A percentile compares a stretch with the other conserved stretches of the same genome.
These are phyloP conservation scores for Leccinellum albellum DNA, from an alignment of 768 basidiomycete genomes.

Conservation along the genomic window DNA sequence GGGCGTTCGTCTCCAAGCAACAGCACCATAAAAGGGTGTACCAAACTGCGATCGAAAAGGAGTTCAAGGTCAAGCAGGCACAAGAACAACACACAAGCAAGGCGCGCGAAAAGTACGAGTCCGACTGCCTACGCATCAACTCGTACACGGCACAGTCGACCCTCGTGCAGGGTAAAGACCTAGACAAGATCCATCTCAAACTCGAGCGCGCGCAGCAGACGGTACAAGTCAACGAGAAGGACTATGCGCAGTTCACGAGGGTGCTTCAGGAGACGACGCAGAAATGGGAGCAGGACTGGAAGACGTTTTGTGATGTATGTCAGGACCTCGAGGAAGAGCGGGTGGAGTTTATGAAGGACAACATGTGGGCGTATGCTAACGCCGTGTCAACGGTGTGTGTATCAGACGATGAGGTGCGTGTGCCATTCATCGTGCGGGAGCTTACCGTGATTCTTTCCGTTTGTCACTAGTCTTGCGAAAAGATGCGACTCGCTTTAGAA, in stretches of 20 bases:
- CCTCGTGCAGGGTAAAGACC: conserved; percentile 87
- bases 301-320: conserved; percentile 86
- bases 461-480: conserved; percentile 77
- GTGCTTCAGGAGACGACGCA: conserved; percentile 72
- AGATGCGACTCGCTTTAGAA: conserved; percentile 80
- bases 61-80: conserved; percentile 83
- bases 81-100: conserved; percentile 85
- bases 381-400: conserved; percentile 95
- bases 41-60: conserved; percentile 80
- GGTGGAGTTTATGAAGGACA: conserved; percentile 92
- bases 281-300: conserved; percentile 95
- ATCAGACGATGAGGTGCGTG: conserved; percentile 84
- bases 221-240: conserved; percentile 86
- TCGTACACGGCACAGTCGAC: conserved; percentile 89
- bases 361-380: conserved; percentile 95
- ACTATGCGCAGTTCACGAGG: conserved; percentile 84
- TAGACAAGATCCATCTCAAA: conserved; percentile 85
- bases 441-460: neutral
- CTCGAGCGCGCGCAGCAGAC: conserved; percentile 87
- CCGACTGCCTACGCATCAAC: conserved; percentile 90
- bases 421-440: neutral
- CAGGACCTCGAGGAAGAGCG: conserved; percentile 96
- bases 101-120: conserved; percentile 90
- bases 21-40: conserved; percentile 68
- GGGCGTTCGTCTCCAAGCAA: conserved; percentile 60